Evolutionary conservation across 306 rosid genomes (phyloP).

Genomic region (Dalbergia cultrata): DNA sequence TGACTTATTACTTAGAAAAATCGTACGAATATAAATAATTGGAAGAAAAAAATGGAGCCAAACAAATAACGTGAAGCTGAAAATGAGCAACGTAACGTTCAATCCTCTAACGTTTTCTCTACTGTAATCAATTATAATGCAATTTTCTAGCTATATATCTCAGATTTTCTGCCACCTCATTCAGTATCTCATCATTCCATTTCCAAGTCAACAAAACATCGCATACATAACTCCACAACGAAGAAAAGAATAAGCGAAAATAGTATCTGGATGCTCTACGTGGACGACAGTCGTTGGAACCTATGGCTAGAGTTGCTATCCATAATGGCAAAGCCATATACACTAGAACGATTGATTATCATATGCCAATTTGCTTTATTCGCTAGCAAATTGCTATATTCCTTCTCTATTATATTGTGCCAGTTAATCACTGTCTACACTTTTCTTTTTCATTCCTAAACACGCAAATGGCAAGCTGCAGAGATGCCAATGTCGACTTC

Average conservation of each 20-base stretch:
- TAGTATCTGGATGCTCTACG: neutral
- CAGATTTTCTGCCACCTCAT: neutral
- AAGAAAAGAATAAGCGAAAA: too few species aligned
- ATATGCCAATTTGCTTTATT: neutral
- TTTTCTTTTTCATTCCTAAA: neutral
- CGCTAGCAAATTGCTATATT: neutral
- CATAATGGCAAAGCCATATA: neutral
- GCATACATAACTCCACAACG: neutral
- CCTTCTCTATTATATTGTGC: neutral
- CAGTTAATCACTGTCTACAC: neutral
- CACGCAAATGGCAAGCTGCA: neutral
- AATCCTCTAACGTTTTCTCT: neutral
- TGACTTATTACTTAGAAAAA: too few species aligned
- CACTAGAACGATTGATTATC: neutral
- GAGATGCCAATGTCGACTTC: conserved; percentile 6
- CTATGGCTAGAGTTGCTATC: neutral
- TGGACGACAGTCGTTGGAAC: neutral
- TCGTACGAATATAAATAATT: too few species aligned
- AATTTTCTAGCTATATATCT: neutral
- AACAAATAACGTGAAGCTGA: too few species aligned
- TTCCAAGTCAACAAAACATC: neutral
- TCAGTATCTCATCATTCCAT: neutral
- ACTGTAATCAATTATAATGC: neutral
- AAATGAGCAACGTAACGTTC: too few species aligned
- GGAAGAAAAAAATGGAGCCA: too few species aligned